Base-by-base conservation (phyloP, 2,329 filamentous ascomycete genomes). In the Aspergillus fumigatiaffinis region DNA sequence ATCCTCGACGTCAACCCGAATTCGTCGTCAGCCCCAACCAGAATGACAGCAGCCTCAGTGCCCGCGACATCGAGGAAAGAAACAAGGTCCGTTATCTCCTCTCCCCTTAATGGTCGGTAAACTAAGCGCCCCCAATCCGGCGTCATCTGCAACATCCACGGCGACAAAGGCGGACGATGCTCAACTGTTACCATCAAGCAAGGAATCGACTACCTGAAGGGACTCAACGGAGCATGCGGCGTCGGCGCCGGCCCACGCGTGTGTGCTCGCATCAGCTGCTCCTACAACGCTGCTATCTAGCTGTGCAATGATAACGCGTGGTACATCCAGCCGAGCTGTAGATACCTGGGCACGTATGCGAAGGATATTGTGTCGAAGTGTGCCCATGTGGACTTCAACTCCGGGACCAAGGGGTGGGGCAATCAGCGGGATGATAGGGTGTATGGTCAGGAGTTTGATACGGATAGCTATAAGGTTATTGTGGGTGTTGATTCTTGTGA, bases 371-470 rank as follows among this genome's bases (percentile, higher is more conserved):
- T 53, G 23, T 23, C 17, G 4, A 6, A 2, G 20, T 53, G 52
- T n/a, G 42, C 29, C 29, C 9, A 12, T 32, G n/a, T 32, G 29
- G 10, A 12, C 29, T 12, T 32, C 9, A 32, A 12, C 10, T 12
- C 29, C 4, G 29, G 29, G 29, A 32, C 9, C 29, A 32, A 32
- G 29, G 29, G 29, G 9, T 32, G 29, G 29, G 29, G 9, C 2
- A 29, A 9, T 12, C 29, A 32, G 9, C 12, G 29, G 29, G 10
- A 35, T 53, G 28, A 35, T 17, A 44, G 42, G 9, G 28, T 53
- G 9, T 48, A 53, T 20, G 52, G 42, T 6, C 26, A 53, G 28
- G 42, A 53, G 52, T 53, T 53, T 28, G 52, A 53, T 32, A 14
- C 26, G 7, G 42, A 47, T 8, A 48, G 38, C 7, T 53, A 29